These are phyloP conservation scores for Glycyrrhiza uralensis DNA, from an alignment of 306 rosid genomes.

Conservation along the genomic window DNA sequence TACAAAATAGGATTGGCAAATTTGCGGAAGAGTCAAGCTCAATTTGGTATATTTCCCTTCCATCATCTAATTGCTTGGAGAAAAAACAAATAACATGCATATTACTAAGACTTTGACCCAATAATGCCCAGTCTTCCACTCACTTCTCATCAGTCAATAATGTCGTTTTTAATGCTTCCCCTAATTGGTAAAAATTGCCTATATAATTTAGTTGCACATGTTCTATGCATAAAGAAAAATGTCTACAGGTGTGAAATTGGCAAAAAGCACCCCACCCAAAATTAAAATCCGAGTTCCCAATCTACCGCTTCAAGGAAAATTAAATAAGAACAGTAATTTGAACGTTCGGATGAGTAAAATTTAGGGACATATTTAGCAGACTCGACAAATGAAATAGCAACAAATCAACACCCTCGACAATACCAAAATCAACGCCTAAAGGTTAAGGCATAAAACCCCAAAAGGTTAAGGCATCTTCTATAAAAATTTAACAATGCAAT, in stretches of 20 bases:
- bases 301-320: not conserved
- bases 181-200: not conserved
- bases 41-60: slow-evolving; percentile 6
- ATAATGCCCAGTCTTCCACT: slow-evolving; percentile 22
- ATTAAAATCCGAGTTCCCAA: slow-evolving; percentile 10
- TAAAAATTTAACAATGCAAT: too few relatives aligned
- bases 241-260: not conserved
- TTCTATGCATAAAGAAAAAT: not conserved
- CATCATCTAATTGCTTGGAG: not conserved
- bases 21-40: slow-evolving; percentile 15
- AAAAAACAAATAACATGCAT: slow-evolving; percentile 10
- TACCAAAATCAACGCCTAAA: too few relatives aligned
- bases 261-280: slow-evolving; percentile 6
- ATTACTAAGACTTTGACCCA: slow-evolving; percentile 22
- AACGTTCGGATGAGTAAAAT: too few relatives aligned
- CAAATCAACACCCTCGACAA: too few relatives aligned
- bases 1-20: slow-evolving; percentile 16
- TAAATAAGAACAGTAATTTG: not conserved
- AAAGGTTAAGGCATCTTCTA: too few relatives aligned
- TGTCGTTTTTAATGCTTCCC: not conserved
- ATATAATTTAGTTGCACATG: slow-evolving; percentile 16
- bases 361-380: too few relatives aligned
- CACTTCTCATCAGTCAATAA: slow-evolving; percentile 25
- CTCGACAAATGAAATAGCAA: too few relatives aligned
- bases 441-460: too few relatives aligned